These are phyloP conservation scores for Termitomyces sp. DNA, from an alignment of 768 basidiomycete species.

Conservation along the genomic window DNA sequence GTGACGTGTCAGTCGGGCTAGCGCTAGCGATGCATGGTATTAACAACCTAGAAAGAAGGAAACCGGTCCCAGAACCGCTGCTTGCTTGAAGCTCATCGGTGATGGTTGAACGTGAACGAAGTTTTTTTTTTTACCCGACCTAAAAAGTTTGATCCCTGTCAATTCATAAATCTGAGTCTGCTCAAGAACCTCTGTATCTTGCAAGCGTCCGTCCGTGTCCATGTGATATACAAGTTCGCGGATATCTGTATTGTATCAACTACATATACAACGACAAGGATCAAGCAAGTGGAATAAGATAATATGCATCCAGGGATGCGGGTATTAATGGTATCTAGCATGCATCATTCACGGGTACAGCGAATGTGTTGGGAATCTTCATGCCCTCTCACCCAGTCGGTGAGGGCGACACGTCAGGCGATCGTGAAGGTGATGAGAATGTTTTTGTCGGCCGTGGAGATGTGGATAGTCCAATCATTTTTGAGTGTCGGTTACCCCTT, in stretches of 20 bases:
- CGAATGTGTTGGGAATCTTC: conserved; percentile 6
- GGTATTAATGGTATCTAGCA: conserved; percentile 15
- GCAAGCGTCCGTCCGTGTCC: no score
- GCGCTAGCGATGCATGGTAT: not conserved
- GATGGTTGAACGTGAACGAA: not conserved
- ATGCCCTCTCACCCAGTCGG: conserved; percentile 17
- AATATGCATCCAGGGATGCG: conserved; percentile 5
- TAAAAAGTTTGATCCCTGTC: conserved; percentile 1
- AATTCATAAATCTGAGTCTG: not conserved
- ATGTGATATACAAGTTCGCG: no score
- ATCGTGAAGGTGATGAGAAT: conserved; percentile 28
- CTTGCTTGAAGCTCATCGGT: conserved; percentile 83
- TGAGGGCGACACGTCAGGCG: conserved; percentile 18
- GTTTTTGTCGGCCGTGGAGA: conserved; percentile 37
- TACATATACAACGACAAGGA: conserved; percentile 6
- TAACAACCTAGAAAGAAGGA: conserved; percentile 84
- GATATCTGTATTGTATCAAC: conserved; percentile 1
- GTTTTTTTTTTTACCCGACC: not conserved
- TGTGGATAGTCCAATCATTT: conserved; percentile 56
- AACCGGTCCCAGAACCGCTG: conserved; percentile 79
- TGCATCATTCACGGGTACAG: conserved; percentile 7
- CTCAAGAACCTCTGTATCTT: not conserved
- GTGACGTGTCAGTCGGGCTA: not conserved
- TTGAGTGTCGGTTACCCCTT: conserved; percentile 58
- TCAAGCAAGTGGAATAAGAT: conserved; percentile 11